Evolutionary conservation across 768 basidiomycete genomes (phyloP).

Genomic region (Hemileccinum rubropunctum): DNA sequence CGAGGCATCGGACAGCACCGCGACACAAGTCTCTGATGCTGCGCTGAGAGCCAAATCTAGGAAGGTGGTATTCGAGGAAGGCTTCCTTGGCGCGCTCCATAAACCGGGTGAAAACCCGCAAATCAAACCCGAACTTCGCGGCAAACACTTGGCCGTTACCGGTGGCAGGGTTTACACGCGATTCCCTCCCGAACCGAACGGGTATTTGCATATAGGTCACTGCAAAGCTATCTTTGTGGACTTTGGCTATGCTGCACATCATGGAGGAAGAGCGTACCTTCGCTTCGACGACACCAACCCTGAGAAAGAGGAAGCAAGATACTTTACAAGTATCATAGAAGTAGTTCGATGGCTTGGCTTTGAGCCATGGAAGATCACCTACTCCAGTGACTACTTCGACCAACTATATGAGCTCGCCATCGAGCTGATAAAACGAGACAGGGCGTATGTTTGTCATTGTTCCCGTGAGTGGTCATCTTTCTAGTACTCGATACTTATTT

Average conservation of each 20-base stretch:
- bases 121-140: conserved; percentile 69
- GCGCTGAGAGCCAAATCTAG: conserved; percentile 36
- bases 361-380: conserved; percentile 98
- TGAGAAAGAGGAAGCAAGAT: conserved; percentile 92
- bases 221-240: conserved; percentile 98
- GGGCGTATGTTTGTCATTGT: conserved; percentile 96
- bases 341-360: conserved; percentile 95
- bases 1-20: conserved; percentile 17
- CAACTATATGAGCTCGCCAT: conserved; percentile 83
- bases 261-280: conserved; percentile 90
- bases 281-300: conserved; percentile 99
- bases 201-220: conserved; percentile 92
- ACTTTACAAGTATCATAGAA: conserved; percentile 96
- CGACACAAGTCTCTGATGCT: conserved; percentile 33
- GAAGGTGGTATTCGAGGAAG: conserved; percentile 86
- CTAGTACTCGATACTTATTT: neutral
- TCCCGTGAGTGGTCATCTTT: conserved; percentile 62
- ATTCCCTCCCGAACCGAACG: conserved; percentile 98
- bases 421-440: conserved; percentile 83
- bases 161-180: conserved; percentile 87
- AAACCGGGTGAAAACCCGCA: conserved; percentile 94
- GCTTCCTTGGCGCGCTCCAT: conserved; percentile 90
- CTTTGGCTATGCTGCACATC: conserved; percentile 96
- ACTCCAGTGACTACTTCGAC: conserved; percentile 96
- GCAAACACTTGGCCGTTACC: conserved; percentile 78